Conservation (phyloP, 2,329 filamentous ascomycete species). For the Scedosporium boydii region DNA sequence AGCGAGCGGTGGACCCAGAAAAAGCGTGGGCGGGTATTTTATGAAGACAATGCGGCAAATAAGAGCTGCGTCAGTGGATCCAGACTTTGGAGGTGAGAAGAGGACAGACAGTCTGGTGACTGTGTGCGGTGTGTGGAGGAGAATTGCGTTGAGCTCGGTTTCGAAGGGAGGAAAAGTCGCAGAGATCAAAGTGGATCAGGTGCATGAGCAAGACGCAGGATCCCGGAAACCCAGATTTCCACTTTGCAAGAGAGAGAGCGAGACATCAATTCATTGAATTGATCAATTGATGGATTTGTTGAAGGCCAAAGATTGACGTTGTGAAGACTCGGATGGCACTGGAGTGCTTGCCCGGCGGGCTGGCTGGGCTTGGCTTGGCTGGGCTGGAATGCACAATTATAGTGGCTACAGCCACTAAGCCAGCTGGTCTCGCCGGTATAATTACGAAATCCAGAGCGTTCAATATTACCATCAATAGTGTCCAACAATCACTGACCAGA, state of each 20-base stretch:
- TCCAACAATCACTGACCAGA: not conserved
- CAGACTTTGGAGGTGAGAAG: not conserved
- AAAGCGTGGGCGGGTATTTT: constrained; percentile 2
- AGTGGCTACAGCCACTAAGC: too few relatives aligned
- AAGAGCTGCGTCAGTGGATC: not conserved
- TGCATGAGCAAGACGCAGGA: not conserved
- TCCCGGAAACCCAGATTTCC: not conserved
- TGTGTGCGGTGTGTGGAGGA: not conserved
- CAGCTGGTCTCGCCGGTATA: too few relatives aligned
- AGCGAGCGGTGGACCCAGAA: not conserved
- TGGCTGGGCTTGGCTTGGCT: too few relatives aligned
- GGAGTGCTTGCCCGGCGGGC: too few relatives aligned
- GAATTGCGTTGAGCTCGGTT: not conserved
- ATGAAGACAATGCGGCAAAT: not conserved
- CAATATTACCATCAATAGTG: too few relatives aligned
- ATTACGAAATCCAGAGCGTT: too few relatives aligned
- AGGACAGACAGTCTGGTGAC: not conserved
- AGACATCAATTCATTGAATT: not conserved
- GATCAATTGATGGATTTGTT: not conserved
- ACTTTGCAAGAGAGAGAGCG: not conserved
- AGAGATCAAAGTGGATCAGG: not conserved
- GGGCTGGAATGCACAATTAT: too few relatives aligned
- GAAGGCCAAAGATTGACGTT: not conserved
- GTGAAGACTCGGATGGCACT: too few relatives aligned
- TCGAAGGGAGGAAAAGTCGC: not conserved